A percentile compares a stretch with the other conserved stretches of the same genome.
Evolutionary conservation across 345 rosid species (phyloP).

Genomic region (Anacardium occidentale): DNA sequence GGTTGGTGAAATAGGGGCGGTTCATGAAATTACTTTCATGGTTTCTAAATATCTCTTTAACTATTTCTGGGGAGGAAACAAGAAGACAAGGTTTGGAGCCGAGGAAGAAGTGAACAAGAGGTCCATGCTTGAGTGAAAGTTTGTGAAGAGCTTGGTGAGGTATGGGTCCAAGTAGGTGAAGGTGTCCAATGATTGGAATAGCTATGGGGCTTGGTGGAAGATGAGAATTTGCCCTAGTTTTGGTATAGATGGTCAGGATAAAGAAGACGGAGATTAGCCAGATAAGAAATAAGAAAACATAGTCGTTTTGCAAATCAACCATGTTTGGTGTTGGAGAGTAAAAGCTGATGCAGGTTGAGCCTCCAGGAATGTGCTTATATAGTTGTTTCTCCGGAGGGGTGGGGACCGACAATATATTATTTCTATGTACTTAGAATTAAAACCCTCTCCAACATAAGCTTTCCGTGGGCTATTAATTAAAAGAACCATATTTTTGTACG

Average conservation of each 20-base stretch:
- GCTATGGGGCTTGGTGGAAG: background rate
- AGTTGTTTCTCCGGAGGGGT: background rate
- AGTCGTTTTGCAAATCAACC: background rate
- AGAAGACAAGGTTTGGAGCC: background rate
- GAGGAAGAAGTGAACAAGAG: background rate
- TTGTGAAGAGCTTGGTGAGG: background rate
- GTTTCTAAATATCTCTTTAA: background rate
- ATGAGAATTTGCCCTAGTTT: background rate
- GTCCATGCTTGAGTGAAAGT: background rate
- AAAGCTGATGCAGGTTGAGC: background rate
- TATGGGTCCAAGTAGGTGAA: background rate
- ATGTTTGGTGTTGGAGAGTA: background rate
- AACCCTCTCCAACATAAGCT: too few species aligned
- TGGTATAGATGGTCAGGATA: background rate
- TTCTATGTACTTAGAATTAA: too few species aligned
- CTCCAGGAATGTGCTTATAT: background rate
- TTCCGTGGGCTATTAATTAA: too few species aligned
- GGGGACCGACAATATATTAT: background rate
- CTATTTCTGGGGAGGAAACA: background rate
- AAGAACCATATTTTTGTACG: too few species aligned
- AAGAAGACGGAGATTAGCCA: background rate
- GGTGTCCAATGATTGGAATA: background rate
- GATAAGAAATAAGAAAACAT: background rate
- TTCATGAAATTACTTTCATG: background rate
- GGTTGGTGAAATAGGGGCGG: background rate